These are phyloP conservation scores for Podospora didyma DNA, from an alignment of 495 filamentous ascomycete species.

Conservation along the genomic window DNA sequence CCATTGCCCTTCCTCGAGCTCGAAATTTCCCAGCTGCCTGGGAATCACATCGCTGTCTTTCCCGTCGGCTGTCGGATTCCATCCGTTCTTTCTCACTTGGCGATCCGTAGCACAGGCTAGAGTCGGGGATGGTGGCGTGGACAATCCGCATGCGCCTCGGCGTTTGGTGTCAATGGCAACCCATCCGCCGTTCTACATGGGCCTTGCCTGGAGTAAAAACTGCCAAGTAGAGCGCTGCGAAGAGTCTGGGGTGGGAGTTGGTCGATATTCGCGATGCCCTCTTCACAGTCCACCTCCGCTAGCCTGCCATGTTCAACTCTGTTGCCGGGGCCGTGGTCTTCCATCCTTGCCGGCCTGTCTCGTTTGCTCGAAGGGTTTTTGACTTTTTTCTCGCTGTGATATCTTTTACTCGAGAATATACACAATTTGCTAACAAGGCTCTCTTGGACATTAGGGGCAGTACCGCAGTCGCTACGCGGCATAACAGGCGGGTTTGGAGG, in stretches of 20 bases:
- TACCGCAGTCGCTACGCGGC: slow-evolving; percentile 65
- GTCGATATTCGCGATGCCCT: not conserved
- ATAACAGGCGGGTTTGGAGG: slow-evolving; percentile 64
- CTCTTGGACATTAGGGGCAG: slow-evolving; percentile 47
- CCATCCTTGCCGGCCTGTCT: not conserved
- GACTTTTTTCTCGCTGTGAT: not conserved
- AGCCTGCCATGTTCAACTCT: not conserved
- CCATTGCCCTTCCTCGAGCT: slow-evolving; percentile 18
- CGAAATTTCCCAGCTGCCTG: not conserved
- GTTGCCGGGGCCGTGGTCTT: too few species aligned
- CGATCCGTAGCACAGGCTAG: not conserved
- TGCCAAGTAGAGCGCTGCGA: not conserved
- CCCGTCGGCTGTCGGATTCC: not conserved
- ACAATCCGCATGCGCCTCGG: not conserved
- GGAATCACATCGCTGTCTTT: slow-evolving; percentile 9
- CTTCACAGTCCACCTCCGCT: not conserved
- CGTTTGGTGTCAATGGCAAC: not conserved
- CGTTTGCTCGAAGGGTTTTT: not conserved
- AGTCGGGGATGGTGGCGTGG: not conserved
- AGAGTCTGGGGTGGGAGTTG: not conserved
- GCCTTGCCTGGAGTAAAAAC: not conserved
- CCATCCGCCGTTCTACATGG: not conserved
- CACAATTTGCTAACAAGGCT: slow-evolving; percentile 13
- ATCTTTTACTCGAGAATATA: not conserved
- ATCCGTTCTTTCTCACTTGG: not conserved